Evolutionary conservation across 768 basidiomycete genomes (phyloP).

Genomic region (Asterophora parasitica): DNA sequence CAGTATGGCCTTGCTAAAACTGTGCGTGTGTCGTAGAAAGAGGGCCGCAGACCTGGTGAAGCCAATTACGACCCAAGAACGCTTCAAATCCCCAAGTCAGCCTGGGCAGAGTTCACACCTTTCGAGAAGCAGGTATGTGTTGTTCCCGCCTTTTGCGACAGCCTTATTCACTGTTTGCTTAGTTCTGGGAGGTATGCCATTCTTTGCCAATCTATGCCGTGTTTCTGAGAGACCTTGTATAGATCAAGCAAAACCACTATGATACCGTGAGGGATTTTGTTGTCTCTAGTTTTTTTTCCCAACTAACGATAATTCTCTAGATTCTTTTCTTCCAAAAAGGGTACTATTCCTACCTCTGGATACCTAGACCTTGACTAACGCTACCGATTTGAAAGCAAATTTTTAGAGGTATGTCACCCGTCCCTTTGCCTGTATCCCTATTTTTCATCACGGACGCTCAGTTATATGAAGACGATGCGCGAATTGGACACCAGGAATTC

Average conservation of each 20-base stretch:
- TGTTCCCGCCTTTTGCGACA: neutral
- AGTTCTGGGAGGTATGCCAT: slow-evolving; percentile 70
- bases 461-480: slow-evolving; percentile 96
- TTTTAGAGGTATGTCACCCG: slow-evolving; percentile 54
- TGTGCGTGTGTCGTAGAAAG: slow-evolving; percentile 50
- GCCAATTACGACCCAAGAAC: slow-evolving; percentile 90
- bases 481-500: slow-evolving; percentile 89
- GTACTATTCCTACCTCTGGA: slow-evolving; percentile 28
- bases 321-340: slow-evolving; percentile 99
- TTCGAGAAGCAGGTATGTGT: slow-evolving; percentile 82
- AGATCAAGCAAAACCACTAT: slow-evolving; percentile 97
- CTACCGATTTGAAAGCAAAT: slow-evolving; percentile 48
- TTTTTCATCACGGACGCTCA: slow-evolving; percentile 20
- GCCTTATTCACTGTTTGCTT: neutral
- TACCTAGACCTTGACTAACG: slow-evolving; percentile 2
- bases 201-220: neutral
- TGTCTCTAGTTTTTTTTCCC: slow-evolving; percentile 6
- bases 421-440: neutral
- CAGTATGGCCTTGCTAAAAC: neutral
- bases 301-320: slow-evolving; percentile 29
- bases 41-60: slow-evolving; percentile 71
- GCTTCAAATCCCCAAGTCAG: slow-evolving; percentile 66
- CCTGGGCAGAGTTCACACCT: slow-evolving; percentile 84
- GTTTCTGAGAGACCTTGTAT: slow-evolving; percentile 2
- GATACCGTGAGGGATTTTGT: slow-evolving; percentile 61